Conservation (phyloP, 805 yeast genomes). For the Kazachstania africana region DNA sequence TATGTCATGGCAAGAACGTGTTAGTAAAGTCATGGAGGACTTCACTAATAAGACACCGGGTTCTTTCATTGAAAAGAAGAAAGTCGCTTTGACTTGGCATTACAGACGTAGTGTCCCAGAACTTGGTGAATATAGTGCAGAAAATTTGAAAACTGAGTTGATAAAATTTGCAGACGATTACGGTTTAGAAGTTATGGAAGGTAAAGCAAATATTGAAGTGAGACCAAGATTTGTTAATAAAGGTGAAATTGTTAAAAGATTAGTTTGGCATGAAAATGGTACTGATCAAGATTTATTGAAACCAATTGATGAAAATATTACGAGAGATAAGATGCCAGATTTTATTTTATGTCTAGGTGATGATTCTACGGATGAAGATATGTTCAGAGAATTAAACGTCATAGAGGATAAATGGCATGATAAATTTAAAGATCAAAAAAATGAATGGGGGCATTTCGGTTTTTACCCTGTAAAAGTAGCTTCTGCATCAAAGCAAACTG, state of each 20-base stretch:
- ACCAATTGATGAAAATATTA: conserved; percentile 22
- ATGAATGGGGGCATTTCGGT: conserved; percentile 44
- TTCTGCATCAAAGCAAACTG: conserved; percentile 76
- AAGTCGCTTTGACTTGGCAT: conserved; percentile 97
- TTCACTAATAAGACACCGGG: conserved; percentile 90
- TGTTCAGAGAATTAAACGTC: conserved; percentile 69
- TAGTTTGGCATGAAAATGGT: conserved; percentile 58
- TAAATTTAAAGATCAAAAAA: conserved; percentile 28
- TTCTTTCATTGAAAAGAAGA: conserved; percentile 71
- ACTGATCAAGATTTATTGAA: conserved; percentile 34
- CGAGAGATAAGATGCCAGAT: conserved; percentile 51
- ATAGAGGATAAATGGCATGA: conserved; percentile 38
- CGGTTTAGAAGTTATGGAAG: conserved; percentile 92
- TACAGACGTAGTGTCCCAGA: conserved; percentile 92
- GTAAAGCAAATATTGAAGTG: conserved; percentile 96
- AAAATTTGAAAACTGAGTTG: conserved; percentile 55
- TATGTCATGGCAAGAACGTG: conserved; percentile 91
- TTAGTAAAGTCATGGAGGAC: conserved; percentile 55
- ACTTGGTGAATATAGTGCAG: conserved; percentile 78
- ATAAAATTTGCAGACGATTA: conserved; percentile 49
- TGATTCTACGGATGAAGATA: conserved; percentile 94
- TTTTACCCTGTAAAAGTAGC: conserved; percentile 85
- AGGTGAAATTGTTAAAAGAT: conserved; percentile 85
- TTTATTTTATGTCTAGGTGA: conserved; percentile 89
- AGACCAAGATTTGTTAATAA: conserved; percentile 90